Evolutionary conservation across 345 rosid genomes (phyloP).

Genomic region (Lenwebbia sp.): DNA sequence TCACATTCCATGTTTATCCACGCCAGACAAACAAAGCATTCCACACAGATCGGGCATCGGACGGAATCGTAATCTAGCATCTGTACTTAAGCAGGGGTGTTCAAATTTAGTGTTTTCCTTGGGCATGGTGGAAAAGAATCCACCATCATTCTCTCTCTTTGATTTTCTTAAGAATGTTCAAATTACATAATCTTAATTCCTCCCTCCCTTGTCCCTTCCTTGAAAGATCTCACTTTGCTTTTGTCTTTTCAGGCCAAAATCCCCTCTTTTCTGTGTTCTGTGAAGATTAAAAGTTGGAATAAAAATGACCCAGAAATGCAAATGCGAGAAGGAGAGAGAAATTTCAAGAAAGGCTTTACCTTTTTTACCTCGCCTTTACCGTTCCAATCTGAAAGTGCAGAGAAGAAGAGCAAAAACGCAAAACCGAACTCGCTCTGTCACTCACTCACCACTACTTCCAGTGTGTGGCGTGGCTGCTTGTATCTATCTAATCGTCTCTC

Average conservation of each 20-base stretch:
- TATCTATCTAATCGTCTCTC: neutral
- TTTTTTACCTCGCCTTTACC: neutral
- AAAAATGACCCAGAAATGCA: neutral
- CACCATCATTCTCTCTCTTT: neutral
- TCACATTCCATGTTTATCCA: neutral
- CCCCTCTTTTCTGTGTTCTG: too few species aligned
- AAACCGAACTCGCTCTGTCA: neutral
- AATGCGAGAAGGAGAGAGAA: neutral
- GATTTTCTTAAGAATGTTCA: neutral
- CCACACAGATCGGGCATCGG: neutral
- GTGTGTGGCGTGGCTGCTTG: neutral
- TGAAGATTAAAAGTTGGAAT: neutral
- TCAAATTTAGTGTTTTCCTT: neutral
- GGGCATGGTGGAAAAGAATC: neutral
- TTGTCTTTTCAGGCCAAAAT: neutral
- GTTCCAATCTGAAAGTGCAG: neutral
- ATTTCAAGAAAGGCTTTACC: neutral
- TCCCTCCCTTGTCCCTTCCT: neutral
- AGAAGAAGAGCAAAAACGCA: neutral
- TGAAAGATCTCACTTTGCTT: neutral
- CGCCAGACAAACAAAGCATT: neutral
- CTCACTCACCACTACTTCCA: neutral
- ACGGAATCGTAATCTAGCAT: neutral
- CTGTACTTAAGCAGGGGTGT: neutral
- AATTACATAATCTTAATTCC: neutral